These are phyloP conservation scores for Cryptococcus sp. DNA, from an alignment of 1,284 basidiomycete genomes.

Conservation along the genomic window DNA sequence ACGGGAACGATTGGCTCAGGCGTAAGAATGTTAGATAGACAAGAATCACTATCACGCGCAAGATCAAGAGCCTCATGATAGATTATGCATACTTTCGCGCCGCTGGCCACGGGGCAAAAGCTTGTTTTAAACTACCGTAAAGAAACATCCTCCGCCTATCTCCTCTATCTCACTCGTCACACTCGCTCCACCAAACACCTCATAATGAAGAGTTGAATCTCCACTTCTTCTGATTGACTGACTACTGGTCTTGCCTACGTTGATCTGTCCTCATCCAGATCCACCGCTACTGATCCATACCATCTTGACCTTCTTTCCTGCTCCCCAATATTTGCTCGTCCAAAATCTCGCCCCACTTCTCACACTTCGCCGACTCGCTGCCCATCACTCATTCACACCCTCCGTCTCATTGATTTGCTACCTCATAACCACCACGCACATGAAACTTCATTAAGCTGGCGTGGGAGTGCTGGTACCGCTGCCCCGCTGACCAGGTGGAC, in stretches of 20 bases:
- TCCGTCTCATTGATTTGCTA: background rate
- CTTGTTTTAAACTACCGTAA: background rate
- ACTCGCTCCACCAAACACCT: background rate
- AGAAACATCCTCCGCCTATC: background rate
- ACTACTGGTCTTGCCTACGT: background rate
- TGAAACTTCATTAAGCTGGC: too few species aligned
- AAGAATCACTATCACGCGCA: too few species aligned
- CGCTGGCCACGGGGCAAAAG: background rate
- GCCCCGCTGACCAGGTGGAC: constrained; percentile 4
- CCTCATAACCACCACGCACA: too few species aligned
- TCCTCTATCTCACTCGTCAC: background rate
- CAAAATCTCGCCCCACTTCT: background rate
- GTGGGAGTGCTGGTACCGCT: background rate
- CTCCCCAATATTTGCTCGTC: background rate
- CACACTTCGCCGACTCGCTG: background rate
- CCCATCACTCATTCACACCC: background rate
- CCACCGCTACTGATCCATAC: background rate
- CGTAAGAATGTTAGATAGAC: too few species aligned
- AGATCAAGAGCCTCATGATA: too few species aligned
- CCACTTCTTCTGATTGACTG: background rate
- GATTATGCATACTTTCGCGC: background rate
- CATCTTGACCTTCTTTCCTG: background rate
- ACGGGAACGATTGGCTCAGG: too few species aligned
- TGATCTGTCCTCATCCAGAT: background rate
- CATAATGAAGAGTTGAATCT: background rate